Base-by-base conservation (phyloP, 257 asterid species). In the Rhazya stricta region DNA sequence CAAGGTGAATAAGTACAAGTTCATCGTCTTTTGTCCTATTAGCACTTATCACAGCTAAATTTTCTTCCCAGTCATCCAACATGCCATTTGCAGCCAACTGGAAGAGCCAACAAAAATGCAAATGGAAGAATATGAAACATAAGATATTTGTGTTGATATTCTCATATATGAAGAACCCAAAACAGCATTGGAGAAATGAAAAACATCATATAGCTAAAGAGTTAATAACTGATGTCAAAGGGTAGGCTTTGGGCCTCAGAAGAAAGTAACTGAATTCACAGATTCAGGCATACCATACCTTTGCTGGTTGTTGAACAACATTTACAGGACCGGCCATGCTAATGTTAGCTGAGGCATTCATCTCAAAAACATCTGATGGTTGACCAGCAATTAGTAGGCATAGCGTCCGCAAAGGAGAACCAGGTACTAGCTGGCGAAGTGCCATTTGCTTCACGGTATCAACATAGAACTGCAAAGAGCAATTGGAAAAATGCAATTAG, bases 51-150 rank as follows among this genome's bases (percentile, higher is more conserved):
- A 95, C 96, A 1, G 99, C 99, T 88, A 95, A 81, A 84, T 92
- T 95, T 79, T 91, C 98, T 80, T 92, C 94, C 99, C 99, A 95
- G 79, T 87, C 94, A 81, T 92, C 97, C 83, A 95, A 88, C 97
- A 95, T 87, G 79, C 88, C 87, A 79, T 86, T 89, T 61, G 82
- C 86, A 78, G 88, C 90, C 79, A 85, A 78, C 98, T 95, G 84
- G 48, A 78, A 54, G 0, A 57, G 39, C 41, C 57, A 69, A 72
- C 32, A 68, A 45, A 27, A 73, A 42, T 41, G 45, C 15, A 46
- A 56, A 63, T 56, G 42, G 41, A 63, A 50, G 19, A 71, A 70
- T 37, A 15, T 18, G 32, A 9, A 48, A 48, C 21, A 5, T n/a
- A 27, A 66, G 30, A 69, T 41, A 51, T 46, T 48, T 1, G 12